Evolutionary conservation across 208 protist species (phyloP), one percentile per base, ranked within the genome.

Genomic region (Trypanosoma cruzi): DNA sequence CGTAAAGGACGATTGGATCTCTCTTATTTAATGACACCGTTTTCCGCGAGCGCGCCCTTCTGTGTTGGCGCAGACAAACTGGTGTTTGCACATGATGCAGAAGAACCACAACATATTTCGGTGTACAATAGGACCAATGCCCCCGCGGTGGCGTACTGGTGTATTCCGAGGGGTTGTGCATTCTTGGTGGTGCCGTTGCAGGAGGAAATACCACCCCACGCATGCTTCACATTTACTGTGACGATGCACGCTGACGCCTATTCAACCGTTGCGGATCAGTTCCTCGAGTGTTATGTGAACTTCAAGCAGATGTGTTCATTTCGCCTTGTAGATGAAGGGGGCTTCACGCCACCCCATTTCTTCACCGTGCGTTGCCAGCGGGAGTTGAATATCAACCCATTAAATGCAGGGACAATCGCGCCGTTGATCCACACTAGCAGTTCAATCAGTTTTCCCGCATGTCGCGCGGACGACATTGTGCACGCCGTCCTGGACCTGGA

Each of bases 261-360:
- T 31, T 52, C 44, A 50, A 46, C 54, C 62, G 65, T 54, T 34
- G 11, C 54, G 18, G 70, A 71, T 42, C 75, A 88, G 58, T 77
- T 73, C 54, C 63, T 98, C 11, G 93, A 98, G 87, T 98, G 95
- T 80, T 96, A 94, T 77, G 86, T 94, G 37, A 90, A 86, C 71
- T 95, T 86, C 68, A 95, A 88, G 60, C 77, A 85, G 34, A 96
- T 96, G 82, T 81, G 83, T 31, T 87, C 82, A 5, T 97, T 96
- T 66, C 86, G 89, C 48, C 75, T 94, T 31, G 80, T 91, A 10
- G 64, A 58, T n/a, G 79, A 91, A 20, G 76, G 75, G 50, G 78
- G 74, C 36, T 88, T 96, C 20, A 74, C 79, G 28, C 92, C 92
- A 49, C 95, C 95, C 3, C 82, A 85, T 64, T 97, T 86, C 69